Evolutionary conservation across 495 filamentous ascomycete species (phyloP).

Genomic region (Podospora fimiseda): DNA sequence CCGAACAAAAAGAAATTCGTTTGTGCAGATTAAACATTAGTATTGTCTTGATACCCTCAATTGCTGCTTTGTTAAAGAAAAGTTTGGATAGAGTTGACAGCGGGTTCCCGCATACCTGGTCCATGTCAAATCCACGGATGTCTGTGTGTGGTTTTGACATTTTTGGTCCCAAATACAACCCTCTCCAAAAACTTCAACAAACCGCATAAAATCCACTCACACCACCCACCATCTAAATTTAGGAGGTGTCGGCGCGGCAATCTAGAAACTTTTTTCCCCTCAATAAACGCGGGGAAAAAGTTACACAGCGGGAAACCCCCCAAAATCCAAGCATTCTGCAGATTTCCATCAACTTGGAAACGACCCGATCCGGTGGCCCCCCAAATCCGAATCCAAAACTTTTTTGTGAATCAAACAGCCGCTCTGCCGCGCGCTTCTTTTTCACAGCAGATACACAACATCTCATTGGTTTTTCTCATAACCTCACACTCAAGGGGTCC

Average conservation of each 20-base stretch:
- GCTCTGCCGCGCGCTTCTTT: conserved; percentile 10
- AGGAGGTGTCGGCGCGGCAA: too few species aligned
- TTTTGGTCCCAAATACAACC: background rate
- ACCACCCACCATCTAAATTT: too few species aligned
- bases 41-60: too few species aligned
- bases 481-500: background rate
- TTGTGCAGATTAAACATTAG: too few species aligned
- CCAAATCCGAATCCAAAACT: too few species aligned
- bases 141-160: conserved; percentile 12
- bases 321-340: background rate
- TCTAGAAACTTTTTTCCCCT: too few species aligned
- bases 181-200: background rate
- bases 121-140: conserved; percentile 21
- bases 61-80: too few species aligned
- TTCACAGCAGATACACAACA: conserved; percentile 14
- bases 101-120: conserved; percentile 24
- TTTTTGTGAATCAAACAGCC: conserved; percentile 1
- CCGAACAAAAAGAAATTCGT: too few species aligned
- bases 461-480: background rate
- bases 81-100: too few species aligned
- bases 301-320: background rate
- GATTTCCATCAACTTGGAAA: conserved; percentile 8
- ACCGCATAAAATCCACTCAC: background rate
- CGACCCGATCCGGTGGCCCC: conserved; percentile 5
- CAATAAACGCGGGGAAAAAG: background rate